Percentiles rank a stretch among this genome's conserved stretches.
Evolutionary conservation across 2,329 filamentous ascomycete genomes (phyloP).

Genomic region (Leptographium flavum): DNA sequence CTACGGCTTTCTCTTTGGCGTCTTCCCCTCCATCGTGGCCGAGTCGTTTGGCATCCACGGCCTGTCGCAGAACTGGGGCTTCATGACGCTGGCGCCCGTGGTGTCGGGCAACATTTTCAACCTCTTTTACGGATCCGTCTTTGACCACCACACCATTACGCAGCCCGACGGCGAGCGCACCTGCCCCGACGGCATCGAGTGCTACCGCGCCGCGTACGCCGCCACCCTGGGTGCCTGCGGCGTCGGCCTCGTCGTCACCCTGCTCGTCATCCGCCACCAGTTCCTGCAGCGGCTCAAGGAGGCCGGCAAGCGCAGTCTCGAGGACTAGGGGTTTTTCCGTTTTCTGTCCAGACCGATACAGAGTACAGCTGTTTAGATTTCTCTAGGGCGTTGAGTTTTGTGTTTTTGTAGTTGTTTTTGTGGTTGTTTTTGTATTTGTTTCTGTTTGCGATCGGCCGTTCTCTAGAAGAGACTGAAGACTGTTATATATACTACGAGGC

Average conservation of each 20-base stretch:
- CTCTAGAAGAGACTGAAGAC: no score
- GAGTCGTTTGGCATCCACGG: constrained; percentile 85
- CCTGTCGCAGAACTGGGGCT: constrained; percentile 89
- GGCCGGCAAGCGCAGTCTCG: constrained; percentile 12
- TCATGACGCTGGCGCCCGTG: constrained; percentile 82
- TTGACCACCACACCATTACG: constrained; percentile 64
- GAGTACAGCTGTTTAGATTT: no score
- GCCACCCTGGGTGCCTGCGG: constrained; percentile 62
- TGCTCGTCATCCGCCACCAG: constrained; percentile 56
- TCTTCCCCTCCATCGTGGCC: constrained; percentile 78
- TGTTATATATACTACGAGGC: no score
- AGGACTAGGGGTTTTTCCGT: constrained; percentile 9
- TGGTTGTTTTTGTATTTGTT: no score
- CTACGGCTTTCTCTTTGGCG: constrained; percentile 89
- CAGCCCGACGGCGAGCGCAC: constrained; percentile 54
- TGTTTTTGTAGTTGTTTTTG: no score
- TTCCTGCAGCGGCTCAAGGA: constrained; percentile 24
- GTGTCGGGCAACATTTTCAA: constrained; percentile 88
- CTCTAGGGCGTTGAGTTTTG: no score
- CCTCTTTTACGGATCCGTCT: constrained; percentile 72
- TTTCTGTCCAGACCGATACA: no score
- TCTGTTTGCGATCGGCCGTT: no score
- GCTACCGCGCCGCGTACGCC: constrained; percentile 70
- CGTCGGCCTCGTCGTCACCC: constrained; percentile 51
- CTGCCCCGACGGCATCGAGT: constrained; percentile 64